Evolutionary conservation across 371 early-diverging fungal genomes (phyloP), one percentile per base, ranked within the genome.

Genomic region (Rhizopus delemar): DNA sequence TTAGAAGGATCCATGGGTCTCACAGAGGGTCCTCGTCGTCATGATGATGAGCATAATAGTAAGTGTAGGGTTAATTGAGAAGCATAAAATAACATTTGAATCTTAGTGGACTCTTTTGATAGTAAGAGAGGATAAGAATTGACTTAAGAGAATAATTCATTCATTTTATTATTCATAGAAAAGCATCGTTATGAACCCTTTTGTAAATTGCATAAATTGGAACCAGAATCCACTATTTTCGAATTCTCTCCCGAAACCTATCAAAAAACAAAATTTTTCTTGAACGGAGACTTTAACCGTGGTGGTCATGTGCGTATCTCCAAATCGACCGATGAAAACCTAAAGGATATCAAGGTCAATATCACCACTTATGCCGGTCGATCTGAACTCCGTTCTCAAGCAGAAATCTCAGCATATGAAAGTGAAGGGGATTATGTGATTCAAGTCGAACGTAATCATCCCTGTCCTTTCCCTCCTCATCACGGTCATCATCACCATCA

Each of bases 371-470:
- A 56, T 48, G 22, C 57, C n/a, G 62, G 65, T 22, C 56, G 46
- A 9, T 48, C 64, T 3, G 51, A 62, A 13, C 54, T 61, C 7
- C 35, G 31, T 9, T 43, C 62, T n/a, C 58, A 69, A 32, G 69
- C 62, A 9, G 28, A 36, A 12, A 31, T 69, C 1, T 65, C 69
- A 53, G 65, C 69, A 12, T 65, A 62, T 59, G 73, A 73, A 28
- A 53, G 62, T 39, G 49, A 69, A 35, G 73, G 73, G 9, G 51
- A 63, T 41, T 73, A 66, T 13, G 45, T 64, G 46, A 70, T 73
- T 35, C 66, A 72, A 56, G 43, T 69, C 49, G 70, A 66, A 29
- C 63, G 67, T 22, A 53, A 57, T n/a, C 53, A 54, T 28, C 51
- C 46, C n/a, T 52, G 35, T 39, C 41, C 36, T 16, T 54, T 54